phyloP scores from a whole-genome alignment of 345 rosid genomes.

The Gossypium mustelinum region DNA sequence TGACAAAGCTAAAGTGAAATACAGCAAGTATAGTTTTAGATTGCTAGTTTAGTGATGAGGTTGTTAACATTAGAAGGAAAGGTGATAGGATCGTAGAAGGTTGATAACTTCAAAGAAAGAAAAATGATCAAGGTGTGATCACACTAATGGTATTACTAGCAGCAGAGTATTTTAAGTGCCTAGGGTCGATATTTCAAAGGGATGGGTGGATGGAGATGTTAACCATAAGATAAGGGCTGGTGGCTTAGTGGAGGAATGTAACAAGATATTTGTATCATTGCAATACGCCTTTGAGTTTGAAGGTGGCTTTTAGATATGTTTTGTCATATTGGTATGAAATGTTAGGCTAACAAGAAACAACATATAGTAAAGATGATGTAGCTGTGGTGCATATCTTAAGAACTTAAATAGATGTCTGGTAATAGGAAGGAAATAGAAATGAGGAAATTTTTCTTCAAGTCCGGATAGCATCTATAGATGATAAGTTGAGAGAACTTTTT shows the following conservation, averaged over 20 bases:
- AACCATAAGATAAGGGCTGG: neutral
- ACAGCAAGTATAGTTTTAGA: neutral
- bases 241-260: neutral
- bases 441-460: neutral
- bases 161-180: neutral
- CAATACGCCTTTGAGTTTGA: neutral
- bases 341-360: neutral
- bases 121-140: neutral
- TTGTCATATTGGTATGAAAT: neutral
- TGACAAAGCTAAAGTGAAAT: neutral
- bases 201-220: neutral
- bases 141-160: neutral
- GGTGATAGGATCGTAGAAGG: neutral
- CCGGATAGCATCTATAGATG: neutral
- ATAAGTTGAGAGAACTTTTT: neutral
- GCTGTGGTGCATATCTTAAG: neutral
- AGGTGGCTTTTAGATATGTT: neutral
- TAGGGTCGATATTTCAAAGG: neutral
- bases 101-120: neutral
- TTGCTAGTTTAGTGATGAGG: neutral
- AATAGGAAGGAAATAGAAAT: neutral
- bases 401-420: neutral
- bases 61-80: neutral
- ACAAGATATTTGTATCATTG: neutral
- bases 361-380: neutral